Evolutionary conservation across 257 asterid genomes (phyloP), one percentile per base, ranked within the genome.

Genomic region (Rhazya stricta): DNA sequence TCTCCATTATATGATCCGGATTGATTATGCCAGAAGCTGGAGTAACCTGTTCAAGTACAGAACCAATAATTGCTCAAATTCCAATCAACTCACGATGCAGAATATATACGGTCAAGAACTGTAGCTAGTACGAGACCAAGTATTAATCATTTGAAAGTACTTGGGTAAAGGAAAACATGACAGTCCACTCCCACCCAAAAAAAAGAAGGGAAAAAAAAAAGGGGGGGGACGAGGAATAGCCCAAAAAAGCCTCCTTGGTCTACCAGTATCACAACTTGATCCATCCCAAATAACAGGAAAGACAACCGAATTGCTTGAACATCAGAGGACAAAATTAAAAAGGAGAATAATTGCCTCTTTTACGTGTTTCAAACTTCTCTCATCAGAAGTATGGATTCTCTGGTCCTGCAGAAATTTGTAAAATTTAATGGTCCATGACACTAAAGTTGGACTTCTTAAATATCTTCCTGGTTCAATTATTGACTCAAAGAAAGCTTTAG

Each of bases 11-110:
- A 42, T 86, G 89, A 75, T 89, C 93, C 1, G 96, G 90, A 80
- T 81, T 86, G 36, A 95, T 85, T 21, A 92, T 87, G 70, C 99
- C 99, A 73, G 86, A 69, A 1, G 94, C 94, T 27, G 98, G 99
- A 75, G 74, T 81, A 43, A 92, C 97, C 99, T 95, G 90, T 83
- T 82, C 19, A 68, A 75, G 41, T 72, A 73, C 53, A 46, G 23
- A 71, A 77, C 67, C 70, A 71, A 76, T 78, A 51, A 15, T 51
- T 6, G 72, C 71, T 72, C 74, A 74, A 36, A 41, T 54, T 50
- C 25, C 75, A 53, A 67, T 13, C 65, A 70, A 53, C 45, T 10
- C 3, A 41, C 15, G 69, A 34, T 36, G n/a, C 50, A 51, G 65
- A 8, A 41, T 51, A 53, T 30, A n/a, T 12, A 39, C 9, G 9